A percentile compares a stretch with the other conserved stretches of the same genome.
Evolutionary conservation across 345 rosid species (phyloP).

Genomic region (Triadica sebifera): DNA sequence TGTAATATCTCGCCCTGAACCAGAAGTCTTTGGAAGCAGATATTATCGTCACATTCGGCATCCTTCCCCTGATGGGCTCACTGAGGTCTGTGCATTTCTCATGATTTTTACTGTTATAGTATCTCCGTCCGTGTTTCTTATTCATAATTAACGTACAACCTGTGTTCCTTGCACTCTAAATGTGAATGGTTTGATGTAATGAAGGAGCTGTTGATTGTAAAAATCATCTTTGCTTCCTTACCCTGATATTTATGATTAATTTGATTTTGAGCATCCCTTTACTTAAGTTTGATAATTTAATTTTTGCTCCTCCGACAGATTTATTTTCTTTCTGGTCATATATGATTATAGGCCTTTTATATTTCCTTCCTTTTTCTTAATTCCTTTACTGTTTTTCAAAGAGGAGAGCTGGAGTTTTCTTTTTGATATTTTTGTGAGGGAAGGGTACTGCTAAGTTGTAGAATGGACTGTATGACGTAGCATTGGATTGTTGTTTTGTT

Average conservation of each 20-base stretch:
- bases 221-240: not conserved
- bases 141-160: not conserved
- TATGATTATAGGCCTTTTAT: too few species aligned
- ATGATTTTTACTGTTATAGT: not conserved
- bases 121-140: too few species aligned
- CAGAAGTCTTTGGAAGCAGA: slow-evolving; percentile 47
- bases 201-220: too few species aligned
- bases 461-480: not conserved
- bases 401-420: too few species aligned
- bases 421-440: too few species aligned
- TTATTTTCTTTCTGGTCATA: too few species aligned
- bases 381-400: too few species aligned
- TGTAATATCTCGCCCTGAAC: slow-evolving; percentile 37
- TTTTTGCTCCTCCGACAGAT: too few species aligned
- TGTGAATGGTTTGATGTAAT: not conserved
- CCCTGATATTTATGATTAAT: too few species aligned
- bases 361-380: too few species aligned
- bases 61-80: slow-evolving; percentile 77
- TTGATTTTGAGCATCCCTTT: too few species aligned
- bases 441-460: not conserved
- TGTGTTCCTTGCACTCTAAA: not conserved
- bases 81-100: slow-evolving; percentile 56
- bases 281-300: too few species aligned
- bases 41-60: slow-evolving; percentile 67
- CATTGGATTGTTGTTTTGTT: not conserved